Conservation (phyloP, 169 alveolate genomes). For the Cryptosporidium sp. region DNA sequence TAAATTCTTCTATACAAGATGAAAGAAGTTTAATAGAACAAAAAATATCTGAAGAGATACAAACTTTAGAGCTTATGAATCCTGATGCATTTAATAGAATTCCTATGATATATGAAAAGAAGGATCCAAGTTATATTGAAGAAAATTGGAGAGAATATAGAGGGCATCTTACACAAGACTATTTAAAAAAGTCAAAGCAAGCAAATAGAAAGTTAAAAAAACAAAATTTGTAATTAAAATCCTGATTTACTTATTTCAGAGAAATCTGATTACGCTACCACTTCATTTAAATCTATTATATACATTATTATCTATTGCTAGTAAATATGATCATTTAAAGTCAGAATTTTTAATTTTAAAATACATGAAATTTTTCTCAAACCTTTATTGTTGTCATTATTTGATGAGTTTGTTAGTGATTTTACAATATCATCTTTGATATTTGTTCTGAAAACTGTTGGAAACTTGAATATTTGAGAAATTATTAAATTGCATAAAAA, state of each 20-base stretch:
- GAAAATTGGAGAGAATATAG: slow-evolving; percentile 66
- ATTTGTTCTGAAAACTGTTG: slow-evolving; percentile 51
- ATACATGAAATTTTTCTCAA: slow-evolving; percentile 48
- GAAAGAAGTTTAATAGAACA: not conserved
- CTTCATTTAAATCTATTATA: not conserved
- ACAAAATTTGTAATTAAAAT: not conserved
- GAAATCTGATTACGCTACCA: too few relatives aligned
- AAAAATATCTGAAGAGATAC: slow-evolving; percentile 17
- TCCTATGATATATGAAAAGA: slow-evolving; percentile 62
- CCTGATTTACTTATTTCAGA: not conserved
- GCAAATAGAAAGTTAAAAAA: slow-evolving; percentile 52
- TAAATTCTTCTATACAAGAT: too few relatives aligned
- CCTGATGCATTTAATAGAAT: slow-evolving; percentile 59
- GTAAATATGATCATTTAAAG: slow-evolving; percentile 44
- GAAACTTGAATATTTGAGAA: slow-evolving; percentile 60
- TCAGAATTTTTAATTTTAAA: slow-evolving; percentile 29
- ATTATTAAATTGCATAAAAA: slow-evolving; percentile 30
- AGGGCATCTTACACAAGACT: slow-evolving; percentile 30
- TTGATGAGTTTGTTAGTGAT: slow-evolving; percentile 19
- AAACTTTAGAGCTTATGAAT: slow-evolving; percentile 18
- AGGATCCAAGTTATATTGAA: slow-evolving; percentile 13
- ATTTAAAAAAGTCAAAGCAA: slow-evolving; percentile 40
- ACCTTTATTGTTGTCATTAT: slow-evolving; percentile 24
- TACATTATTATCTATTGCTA: slow-evolving; percentile 12
- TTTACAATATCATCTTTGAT: slow-evolving; percentile 22